A percentile compares a stretch with the other conserved stretches of the same genome.
These are phyloP conservation scores for Diaporthe sp. DNA, from an alignment of 2,329 filamentous ascomycete species.

Conservation along the genomic window DNA sequence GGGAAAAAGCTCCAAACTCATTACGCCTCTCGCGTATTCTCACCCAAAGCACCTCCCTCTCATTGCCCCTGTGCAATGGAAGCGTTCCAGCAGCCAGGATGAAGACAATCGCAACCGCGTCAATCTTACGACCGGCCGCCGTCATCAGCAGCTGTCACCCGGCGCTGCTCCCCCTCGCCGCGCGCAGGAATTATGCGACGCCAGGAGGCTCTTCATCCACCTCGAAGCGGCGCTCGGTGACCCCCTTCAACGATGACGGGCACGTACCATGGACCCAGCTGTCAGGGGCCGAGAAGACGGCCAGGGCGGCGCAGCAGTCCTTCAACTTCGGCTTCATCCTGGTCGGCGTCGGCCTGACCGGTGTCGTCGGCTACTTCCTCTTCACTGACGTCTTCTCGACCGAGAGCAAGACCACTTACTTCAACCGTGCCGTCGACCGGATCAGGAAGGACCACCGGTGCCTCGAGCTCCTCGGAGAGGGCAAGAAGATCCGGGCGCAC, in stretches of 20 bases:
- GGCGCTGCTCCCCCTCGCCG: slow-evolving; percentile 53
- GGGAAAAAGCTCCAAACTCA: slow-evolving; percentile 1
- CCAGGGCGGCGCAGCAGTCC: slow-evolving; percentile 88
- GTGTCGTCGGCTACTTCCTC: slow-evolving; percentile 82
- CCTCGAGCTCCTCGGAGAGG: slow-evolving; percentile 79
- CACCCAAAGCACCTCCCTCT: not conserved
- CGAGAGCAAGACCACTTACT: slow-evolving; percentile 87
- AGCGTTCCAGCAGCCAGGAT: slow-evolving; percentile 40
- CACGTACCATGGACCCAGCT: slow-evolving; percentile 85
- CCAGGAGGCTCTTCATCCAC: slow-evolving; percentile 52
- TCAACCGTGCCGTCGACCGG: slow-evolving; percentile 86
- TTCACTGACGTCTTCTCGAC: slow-evolving; percentile 87
- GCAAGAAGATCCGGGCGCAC: slow-evolving; percentile 81
- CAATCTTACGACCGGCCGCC: slow-evolving; percentile 40
- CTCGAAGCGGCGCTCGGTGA: slow-evolving; percentile 77
- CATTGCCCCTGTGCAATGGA: slow-evolving; percentile 38
- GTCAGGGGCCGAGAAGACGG: slow-evolving; percentile 81
- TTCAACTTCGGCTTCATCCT: slow-evolving; percentile 88
- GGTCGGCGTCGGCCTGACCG: slow-evolving; percentile 81
- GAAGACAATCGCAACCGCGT: slow-evolving; percentile 37
- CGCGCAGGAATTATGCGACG: slow-evolving; percentile 68
- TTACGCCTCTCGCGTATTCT: not conserved
- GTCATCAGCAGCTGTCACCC: slow-evolving; percentile 44
- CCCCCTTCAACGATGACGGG: slow-evolving; percentile 88
- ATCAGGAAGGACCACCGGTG: slow-evolving; percentile 82